Evolutionary conservation across 768 basidiomycete species (phyloP).

Genomic region (Psilocybe azurescens): DNA sequence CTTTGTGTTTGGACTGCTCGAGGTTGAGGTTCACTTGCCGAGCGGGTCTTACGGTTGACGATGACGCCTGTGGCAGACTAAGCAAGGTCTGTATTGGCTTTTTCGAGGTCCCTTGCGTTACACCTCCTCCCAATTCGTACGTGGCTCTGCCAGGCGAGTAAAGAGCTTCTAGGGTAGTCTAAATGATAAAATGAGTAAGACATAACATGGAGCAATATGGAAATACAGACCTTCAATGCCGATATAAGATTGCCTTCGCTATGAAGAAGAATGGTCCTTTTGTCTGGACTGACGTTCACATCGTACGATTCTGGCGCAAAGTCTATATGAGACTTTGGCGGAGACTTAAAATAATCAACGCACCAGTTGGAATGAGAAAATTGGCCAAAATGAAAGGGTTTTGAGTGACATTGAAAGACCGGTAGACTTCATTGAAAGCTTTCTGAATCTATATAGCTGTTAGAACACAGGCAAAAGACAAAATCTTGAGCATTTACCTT

Average conservation of each 20-base stretch:
- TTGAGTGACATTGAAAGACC: conserved; percentile 75
- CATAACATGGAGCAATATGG: neutral
- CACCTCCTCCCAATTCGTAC: conserved; percentile 52
- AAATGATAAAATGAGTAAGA: neutral
- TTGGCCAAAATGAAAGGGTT: conserved; percentile 85
- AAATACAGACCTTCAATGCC: conserved; percentile 68
- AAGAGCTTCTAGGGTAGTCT: conserved; percentile 70
- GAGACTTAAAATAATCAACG: conserved; percentile 24
- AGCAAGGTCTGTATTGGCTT: conserved; percentile 24
- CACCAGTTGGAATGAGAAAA: conserved; percentile 81
- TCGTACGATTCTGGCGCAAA: conserved; percentile 70
- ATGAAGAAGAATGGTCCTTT: conserved; percentile 92
- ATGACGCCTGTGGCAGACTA: conserved; percentile 16
- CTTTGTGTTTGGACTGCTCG: neutral
- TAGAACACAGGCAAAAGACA: neutral
- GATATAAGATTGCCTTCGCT: conserved; percentile 81
- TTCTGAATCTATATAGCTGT: conserved; percentile 70
- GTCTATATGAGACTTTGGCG: neutral
- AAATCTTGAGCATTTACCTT: conserved; percentile 53
- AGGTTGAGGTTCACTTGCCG: neutral
- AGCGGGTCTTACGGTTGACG: neutral
- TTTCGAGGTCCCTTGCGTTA: conserved; percentile 25
- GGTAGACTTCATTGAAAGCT: conserved; percentile 92
- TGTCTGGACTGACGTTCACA: conserved; percentile 96
- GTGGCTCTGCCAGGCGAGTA: conserved; percentile 79